phyloP scores from a whole-genome alignment of 2,329 filamentous ascomycete species.

The Sporothrix globosa region DNA sequence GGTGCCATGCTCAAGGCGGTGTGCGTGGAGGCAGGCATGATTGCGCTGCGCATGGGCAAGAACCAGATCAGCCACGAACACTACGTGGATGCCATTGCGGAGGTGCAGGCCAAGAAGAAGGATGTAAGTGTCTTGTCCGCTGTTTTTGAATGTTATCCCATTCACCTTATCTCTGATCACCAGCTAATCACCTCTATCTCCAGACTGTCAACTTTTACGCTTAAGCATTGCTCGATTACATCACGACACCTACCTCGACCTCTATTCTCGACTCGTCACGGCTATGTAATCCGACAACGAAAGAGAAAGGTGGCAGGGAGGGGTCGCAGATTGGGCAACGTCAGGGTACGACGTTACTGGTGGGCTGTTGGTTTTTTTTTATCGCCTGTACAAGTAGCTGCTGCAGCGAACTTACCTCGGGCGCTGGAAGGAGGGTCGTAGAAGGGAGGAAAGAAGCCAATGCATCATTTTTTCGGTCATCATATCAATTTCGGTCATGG shows the following conservation, averaged over 20 bases:
- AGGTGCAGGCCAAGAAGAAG: slow-evolving; percentile 96
- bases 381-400: slow-evolving; percentile 26
- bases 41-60: slow-evolving; percentile 89
- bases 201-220: slow-evolving; percentile 63
- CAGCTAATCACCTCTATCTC: slow-evolving; percentile 38
- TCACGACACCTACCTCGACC: background rate
- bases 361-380: background rate
- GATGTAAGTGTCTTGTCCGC: slow-evolving; percentile 57
- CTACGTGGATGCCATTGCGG: slow-evolving; percentile 96
- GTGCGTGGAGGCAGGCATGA: slow-evolving; percentile 99
- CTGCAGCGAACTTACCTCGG: background rate
- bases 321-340: background rate
- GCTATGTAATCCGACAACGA: background rate
- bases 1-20: slow-evolving; percentile 98
- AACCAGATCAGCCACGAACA: slow-evolving; percentile 98
- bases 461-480: slow-evolving; percentile 10
- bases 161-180: background rate
- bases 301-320: background rate
- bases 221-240: slow-evolving; percentile 40
- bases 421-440: background rate
- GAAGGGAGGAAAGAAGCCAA: background rate
- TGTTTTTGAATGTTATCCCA: background rate
- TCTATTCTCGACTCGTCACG: background rate
- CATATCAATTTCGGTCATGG: background rate
- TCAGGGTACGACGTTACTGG: no score